phyloP scores from a whole-genome alignment of 345 rosid genomes.

The Hirschfeldia incana region DNA sequence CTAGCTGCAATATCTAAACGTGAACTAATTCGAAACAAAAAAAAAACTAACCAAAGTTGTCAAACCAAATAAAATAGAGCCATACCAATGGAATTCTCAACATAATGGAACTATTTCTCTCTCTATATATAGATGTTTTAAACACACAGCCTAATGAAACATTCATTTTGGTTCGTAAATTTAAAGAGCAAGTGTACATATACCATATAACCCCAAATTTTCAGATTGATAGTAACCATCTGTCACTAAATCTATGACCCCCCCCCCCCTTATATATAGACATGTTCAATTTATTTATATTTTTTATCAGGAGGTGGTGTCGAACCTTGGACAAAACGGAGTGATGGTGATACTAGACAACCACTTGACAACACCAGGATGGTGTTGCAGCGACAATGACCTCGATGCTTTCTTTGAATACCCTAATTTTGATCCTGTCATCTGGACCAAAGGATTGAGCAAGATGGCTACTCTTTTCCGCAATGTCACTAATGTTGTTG shows the following conservation, averaged over 20 bases:
- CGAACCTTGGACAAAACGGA: conserved; percentile 56
- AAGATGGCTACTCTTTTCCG: conserved; percentile 68
- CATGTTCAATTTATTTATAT: not conserved
- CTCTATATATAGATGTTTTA: not conserved
- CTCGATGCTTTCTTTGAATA: conserved; percentile 91
- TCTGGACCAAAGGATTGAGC: conserved; percentile 67
- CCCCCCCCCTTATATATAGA: not conserved
- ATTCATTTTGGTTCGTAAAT: too few species aligned
- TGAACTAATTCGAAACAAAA: too few species aligned
- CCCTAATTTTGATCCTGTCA: conserved; percentile 57
- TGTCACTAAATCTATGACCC: too few species aligned
- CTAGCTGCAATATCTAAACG: too few species aligned
- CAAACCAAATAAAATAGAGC: not conserved
- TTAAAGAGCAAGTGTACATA: too few species aligned
- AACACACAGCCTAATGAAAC: too few species aligned
- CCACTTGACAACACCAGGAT: conserved; percentile 79
- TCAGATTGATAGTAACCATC: too few species aligned
- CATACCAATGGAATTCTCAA: not conserved
- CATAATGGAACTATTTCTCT: not conserved
- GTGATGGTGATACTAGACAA: conserved; percentile 86
- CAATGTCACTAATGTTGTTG: conserved; percentile 59
- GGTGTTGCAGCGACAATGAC: conserved; percentile 75
- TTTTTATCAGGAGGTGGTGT: conserved; percentile 63
- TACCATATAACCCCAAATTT: too few species aligned
- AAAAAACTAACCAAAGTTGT: too few species aligned